Conservation (phyloP, 441 rosid genomes). For the Eutrema salsugineum region DNA sequence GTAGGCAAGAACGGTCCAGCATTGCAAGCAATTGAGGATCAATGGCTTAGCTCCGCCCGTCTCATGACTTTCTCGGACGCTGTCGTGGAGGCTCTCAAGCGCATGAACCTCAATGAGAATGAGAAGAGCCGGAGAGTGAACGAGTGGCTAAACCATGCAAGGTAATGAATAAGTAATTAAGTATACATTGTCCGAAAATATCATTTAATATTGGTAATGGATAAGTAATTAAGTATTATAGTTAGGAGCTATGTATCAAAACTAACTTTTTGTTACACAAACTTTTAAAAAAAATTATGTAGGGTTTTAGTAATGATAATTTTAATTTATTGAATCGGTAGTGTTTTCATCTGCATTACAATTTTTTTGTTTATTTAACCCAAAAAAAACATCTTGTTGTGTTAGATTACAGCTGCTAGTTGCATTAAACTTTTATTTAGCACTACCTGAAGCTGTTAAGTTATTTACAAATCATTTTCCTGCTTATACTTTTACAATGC, state of each 20-base stretch:
- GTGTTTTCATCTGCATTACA: not conserved
- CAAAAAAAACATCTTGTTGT: not conserved
- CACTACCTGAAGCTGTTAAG: not conserved
- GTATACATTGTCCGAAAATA: not conserved
- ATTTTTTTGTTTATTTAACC: not conserved
- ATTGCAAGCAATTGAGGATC: constrained; percentile 78
- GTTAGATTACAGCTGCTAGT: too few relatives aligned
- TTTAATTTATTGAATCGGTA: not conserved
- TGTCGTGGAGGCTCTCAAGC: constrained; percentile 58
- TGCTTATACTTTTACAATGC: not conserved
- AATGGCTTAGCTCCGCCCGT: constrained; percentile 68
- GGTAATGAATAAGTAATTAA: constrained; percentile 12
- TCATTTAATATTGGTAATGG: not conserved
- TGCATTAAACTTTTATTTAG: not conserved
- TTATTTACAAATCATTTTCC: not conserved
- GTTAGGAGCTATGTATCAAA: not conserved
- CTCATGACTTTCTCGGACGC: constrained; percentile 76
- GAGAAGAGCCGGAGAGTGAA: constrained; percentile 58
- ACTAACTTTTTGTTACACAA: not conserved
- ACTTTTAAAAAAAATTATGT: not conserved
- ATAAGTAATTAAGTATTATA: not conserved
- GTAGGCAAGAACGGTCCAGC: constrained; percentile 69
- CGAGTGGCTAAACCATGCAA: constrained; percentile 66
- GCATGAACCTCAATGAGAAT: constrained; percentile 47
- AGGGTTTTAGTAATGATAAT: not conserved